Base-by-base conservation (phyloP, 306 rosid species). In the Pueraria montana region DNA sequence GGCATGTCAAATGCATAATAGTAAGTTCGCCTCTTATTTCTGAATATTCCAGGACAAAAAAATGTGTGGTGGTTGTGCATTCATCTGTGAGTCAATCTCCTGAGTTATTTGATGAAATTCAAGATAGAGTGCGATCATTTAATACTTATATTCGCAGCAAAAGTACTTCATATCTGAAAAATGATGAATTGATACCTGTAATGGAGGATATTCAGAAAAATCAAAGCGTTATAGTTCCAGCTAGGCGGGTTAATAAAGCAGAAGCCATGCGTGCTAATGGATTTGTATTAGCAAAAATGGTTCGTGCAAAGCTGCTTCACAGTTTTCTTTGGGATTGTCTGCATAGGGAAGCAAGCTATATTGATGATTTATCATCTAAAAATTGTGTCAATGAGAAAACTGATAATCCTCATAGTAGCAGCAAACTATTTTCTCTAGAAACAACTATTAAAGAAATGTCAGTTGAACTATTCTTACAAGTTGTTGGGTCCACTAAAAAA, bases 301-400 rank as follows among this genome's bases (percentile, higher is more conserved):
- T 96, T 72, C 93, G 99, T 75, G 92, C 99, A 38, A 96, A 93
- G 88, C 84, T 96, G 81, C 90, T 96, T 46, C 99, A 96, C 80
- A 34, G 87, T 77, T 96, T 90, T 87, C 83, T 93, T 63, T 96
- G 99, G 99, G 96, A 91, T 82, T 85, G 86, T 84, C 52, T 93
- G 69, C 83, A 79, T 80, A 71, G 78, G 59, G 85, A 93, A n/a
- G 80, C 72, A 77, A 76, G 78, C 79, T 75, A 77, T 58, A 24
- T 24, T 62, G 89, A 59, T 58, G 85, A 78, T 85, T 86, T 84
- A 49, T 90, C 91, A 78, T 81, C 86, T 63, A 79, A 74, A 78
- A 66, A 56, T 26, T 53, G 61, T 83, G 79, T 32, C 23, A 24
- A 55, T 45, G 90, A 84, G 80, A 45, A 74, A 65, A 87, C 56